phyloP scores from a whole-genome alignment of 148 eudicot species.

The Fagopyrum tataricum region DNA sequence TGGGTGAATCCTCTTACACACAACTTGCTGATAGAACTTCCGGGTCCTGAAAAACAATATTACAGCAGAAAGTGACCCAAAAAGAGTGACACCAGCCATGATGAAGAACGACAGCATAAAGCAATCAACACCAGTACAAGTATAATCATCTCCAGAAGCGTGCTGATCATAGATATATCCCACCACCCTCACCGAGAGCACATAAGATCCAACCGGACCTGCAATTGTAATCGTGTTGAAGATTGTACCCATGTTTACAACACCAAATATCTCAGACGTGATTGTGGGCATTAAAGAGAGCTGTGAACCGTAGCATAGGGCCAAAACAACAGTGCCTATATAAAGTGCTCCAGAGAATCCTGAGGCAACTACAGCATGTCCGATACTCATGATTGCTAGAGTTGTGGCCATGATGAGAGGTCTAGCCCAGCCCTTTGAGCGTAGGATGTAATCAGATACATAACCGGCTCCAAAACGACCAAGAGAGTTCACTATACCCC shows the following conservation, averaged over 20 bases:
- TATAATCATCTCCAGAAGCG: slow-evolving; percentile 27
- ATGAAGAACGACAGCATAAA: slow-evolving; percentile 52
- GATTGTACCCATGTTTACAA: slow-evolving; percentile 77
- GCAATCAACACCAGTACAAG: slow-evolving; percentile 47
- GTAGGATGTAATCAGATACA: slow-evolving; percentile 53
- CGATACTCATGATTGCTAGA: slow-evolving; percentile 62
- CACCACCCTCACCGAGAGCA: slow-evolving; percentile 70
- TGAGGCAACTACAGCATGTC: slow-evolving; percentile 61
- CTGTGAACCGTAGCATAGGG: slow-evolving; percentile 81
- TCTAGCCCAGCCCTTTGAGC: slow-evolving; percentile 49
- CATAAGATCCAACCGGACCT: slow-evolving; percentile 75
- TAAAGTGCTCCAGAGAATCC: slow-evolving; percentile 76
- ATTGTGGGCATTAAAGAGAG: slow-evolving; percentile 91
- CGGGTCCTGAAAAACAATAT: slow-evolving; percentile 40
- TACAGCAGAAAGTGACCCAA: slow-evolving; percentile 42
- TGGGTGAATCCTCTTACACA: slow-evolving; percentile 25
- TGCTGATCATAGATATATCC: slow-evolving; percentile 65
- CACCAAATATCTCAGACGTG: slow-evolving; percentile 74
- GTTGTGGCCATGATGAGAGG: slow-evolving; percentile 58
- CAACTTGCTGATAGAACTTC: slow-evolving; percentile 34
- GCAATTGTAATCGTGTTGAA: slow-evolving; percentile 80
- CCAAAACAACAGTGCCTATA: slow-evolving; percentile 71
- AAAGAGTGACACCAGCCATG: slow-evolving; percentile 48
- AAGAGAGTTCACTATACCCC: slow-evolving; percentile 78
- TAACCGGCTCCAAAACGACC: slow-evolving; percentile 84